Percentiles rank a stretch among this genome's conserved stretches.
Evolutionary conservation across 345 rosid genomes (phyloP).

Genomic region (Diplotaxis tenuifolia): DNA sequence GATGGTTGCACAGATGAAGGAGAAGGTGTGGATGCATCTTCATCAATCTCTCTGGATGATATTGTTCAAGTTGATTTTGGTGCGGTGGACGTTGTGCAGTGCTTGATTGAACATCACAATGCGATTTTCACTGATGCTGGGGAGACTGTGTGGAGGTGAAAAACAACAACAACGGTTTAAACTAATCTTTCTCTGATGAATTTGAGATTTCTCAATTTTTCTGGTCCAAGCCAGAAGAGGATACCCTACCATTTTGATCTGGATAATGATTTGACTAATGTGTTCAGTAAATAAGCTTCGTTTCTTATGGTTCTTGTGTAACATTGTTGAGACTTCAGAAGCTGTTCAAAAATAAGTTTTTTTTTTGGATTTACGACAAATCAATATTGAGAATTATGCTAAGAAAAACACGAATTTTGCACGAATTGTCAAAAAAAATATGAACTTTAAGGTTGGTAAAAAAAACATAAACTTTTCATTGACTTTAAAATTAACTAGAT

Average conservation of each 20-base stretch:
- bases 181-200: constrained; percentile 16
- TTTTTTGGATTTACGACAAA: neutral
- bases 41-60: constrained; percentile 78
- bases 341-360: neutral
- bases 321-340: constrained; percentile 7
- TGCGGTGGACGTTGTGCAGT: constrained; percentile 78
- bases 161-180: neutral
- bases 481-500: no score
- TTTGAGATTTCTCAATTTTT: neutral
- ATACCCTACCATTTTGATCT: constrained; percentile 16
- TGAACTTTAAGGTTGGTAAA: no score
- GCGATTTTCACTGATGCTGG: constrained; percentile 77
- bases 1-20: constrained; percentile 57
- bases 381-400: no score
- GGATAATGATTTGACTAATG: constrained; percentile 17
- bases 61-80: constrained; percentile 63
- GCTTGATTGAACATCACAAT: constrained; percentile 88
- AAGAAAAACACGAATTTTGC: no score
- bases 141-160: constrained; percentile 39
- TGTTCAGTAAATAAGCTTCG: constrained; percentile 31
- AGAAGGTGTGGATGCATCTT: constrained; percentile 63
- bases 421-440: no score
- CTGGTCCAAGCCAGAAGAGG: neutral
- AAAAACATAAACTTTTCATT: no score
- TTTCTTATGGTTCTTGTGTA: constrained; percentile 12